Evolutionary conservation across 495 filamentous ascomycete genomes (phyloP).

Genomic region (Lindgomyces ingoldianus): DNA sequence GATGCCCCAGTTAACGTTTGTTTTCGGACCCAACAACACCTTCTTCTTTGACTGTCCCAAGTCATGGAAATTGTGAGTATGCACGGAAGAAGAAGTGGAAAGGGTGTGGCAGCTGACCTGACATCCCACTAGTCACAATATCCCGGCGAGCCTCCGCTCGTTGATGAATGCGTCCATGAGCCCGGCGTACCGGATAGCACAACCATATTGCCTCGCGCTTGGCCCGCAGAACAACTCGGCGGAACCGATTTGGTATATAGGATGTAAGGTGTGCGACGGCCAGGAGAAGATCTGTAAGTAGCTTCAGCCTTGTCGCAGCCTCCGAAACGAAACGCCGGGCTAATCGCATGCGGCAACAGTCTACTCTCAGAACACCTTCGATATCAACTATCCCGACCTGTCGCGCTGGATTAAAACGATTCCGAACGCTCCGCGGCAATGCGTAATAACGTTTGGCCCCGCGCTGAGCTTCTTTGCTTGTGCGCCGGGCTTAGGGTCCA

Average conservation of each 20-base stretch:
- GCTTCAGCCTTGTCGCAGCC: background rate
- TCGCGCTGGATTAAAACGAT: slow-evolving; percentile 26
- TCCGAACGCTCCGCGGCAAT: slow-evolving; percentile 16
- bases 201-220: slow-evolving; percentile 35
- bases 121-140: slow-evolving; percentile 23
- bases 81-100: background rate
- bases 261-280: slow-evolving; percentile 32
- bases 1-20: slow-evolving; percentile 35
- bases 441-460: slow-evolving; percentile 29
- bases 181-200: slow-evolving; percentile 31
- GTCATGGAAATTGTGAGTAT: slow-evolving; percentile 38
- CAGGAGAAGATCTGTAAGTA: slow-evolving; percentile 35
- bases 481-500: slow-evolving; percentile 29
- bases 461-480: slow-evolving; percentile 26
- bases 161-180: slow-evolving; percentile 36
- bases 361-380: slow-evolving; percentile 34
- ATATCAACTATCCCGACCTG: slow-evolving; percentile 36
- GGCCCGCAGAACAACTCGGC: slow-evolving; percentile 21
- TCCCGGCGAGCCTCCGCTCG: slow-evolving; percentile 33
- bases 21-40: slow-evolving; percentile 37
- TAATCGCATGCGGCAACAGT: slow-evolving; percentile 11
- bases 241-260: slow-evolving; percentile 37
- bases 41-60: slow-evolving; percentile 40
- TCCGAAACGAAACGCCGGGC: slow-evolving; percentile 16
- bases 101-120: background rate